Base-by-base conservation (phyloP, 2,329 filamentous ascomycete species). In the Macrophomina tecta region DNA sequence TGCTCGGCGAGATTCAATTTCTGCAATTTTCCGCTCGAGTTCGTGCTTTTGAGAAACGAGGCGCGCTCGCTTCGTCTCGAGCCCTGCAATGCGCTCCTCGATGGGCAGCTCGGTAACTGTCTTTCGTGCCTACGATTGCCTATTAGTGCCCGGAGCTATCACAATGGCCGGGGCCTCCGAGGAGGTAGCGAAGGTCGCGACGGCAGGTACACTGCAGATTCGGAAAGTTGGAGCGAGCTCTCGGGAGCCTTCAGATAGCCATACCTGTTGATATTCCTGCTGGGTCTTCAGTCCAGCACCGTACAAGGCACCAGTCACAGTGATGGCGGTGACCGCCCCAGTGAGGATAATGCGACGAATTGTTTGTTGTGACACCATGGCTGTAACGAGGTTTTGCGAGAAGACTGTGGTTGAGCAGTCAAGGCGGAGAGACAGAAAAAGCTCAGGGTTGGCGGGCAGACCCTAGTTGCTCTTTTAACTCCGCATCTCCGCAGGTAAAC, bases 211-310 rank as follows among this genome's bases (percentile, higher is more conserved):
- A 11, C 5, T 18, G 18, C n/a, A 14, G 51, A 30, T 30, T 55
- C 12, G 8, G 12, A 38, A 51, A 51, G 48, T 28, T 46, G 28
- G 46, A 28, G 40, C 46, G 7, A 16, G 32, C 40, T 65, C 16
- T 5, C 16, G 36, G 16, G 42, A 55, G 16, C 2, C 23, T 34
- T 42, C 30, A 28, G 38, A 48, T 34, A 11, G 14, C 28, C 63
- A 18, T 77, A 88, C 87, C 80, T 87, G 75, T 65, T 81, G 80
- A 45, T 79, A 75, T 60, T 89, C 83, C 69, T 82, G 79, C 38
- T 82, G 76, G 3, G 81, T 83, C 74, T 88, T 89, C 68, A 89
- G 69, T 6, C 83, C 82, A 23, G 88, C 87, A 30, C 88, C 88
- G 71, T 88, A 89, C 69, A 85, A 81, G 5, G 86, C 82, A 62